Evolutionary conservation across 139 green algal species (phyloP).

Genomic region (Mychonastes homosphaera): DNA sequence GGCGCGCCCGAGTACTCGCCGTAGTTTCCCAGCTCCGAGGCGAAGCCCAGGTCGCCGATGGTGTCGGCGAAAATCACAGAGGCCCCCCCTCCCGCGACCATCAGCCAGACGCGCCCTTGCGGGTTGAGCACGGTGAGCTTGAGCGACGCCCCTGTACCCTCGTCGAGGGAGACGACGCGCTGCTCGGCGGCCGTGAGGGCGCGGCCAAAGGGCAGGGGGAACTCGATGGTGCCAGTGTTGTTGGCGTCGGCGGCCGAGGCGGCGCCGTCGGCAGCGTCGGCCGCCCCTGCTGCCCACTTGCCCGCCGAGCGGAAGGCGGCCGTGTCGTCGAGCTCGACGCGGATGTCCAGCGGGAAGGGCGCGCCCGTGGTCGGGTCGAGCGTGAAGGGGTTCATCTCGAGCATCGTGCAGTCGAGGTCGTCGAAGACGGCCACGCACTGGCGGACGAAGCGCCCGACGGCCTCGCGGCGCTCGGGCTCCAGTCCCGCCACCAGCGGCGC

Average conservation of each 20-base stretch:
- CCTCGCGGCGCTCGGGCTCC: constrained; percentile 49
- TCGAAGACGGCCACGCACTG: constrained; percentile 37
- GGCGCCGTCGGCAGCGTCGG: too few species aligned
- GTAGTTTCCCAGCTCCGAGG: constrained; percentile 76
- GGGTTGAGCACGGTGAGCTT: constrained; percentile 92
- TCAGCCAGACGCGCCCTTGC: constrained; percentile 80
- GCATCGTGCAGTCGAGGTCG: constrained; percentile 77
- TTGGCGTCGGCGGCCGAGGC: constrained; percentile 31
- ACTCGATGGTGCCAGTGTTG: constrained; percentile 63
- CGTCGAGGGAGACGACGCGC: constrained; percentile 40
- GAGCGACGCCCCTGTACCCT: constrained; percentile 71
- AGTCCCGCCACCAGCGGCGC: constrained; percentile 61
- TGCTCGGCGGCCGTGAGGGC: constrained; percentile 58
- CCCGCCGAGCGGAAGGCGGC: constrained; percentile 54
- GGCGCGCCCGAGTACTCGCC: constrained; percentile 84
- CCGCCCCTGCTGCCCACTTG: not conserved
- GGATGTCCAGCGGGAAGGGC: constrained; percentile 65
- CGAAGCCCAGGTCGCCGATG: constrained; percentile 63
- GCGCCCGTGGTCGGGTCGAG: constrained; percentile 30
- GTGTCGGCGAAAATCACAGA: constrained; percentile 90
- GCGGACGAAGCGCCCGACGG: constrained; percentile 60
- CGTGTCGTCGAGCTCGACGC: constrained; percentile 86
- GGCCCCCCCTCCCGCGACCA: constrained; percentile 83
- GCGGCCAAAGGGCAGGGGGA: constrained; percentile 84
- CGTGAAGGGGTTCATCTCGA: constrained; percentile 96